Conservation (phyloP, 2,329 filamentous ascomycete genomes). For the Triangularia setosa region DNA sequence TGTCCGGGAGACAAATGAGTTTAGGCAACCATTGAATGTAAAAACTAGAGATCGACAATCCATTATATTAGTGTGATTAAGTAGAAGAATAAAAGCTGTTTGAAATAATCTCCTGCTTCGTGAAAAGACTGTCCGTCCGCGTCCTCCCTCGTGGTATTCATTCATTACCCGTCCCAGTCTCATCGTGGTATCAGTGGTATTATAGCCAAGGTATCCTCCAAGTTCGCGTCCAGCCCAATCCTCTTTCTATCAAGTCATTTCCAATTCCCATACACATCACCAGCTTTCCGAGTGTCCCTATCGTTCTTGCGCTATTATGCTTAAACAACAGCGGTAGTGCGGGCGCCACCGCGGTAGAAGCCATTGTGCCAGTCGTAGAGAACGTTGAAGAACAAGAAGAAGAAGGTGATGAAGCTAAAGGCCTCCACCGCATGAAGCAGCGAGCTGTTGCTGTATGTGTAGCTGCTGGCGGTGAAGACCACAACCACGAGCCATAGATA, state of each 20-base stretch:
- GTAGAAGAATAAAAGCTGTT: neutral
- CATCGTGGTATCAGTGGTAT: constrained; percentile 1
- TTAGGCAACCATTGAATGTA: neutral
- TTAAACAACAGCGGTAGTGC: constrained; percentile 28
- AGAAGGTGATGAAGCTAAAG: constrained; percentile 36
- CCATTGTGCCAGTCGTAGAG: constrained; percentile 32
- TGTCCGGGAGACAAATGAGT: neutral
- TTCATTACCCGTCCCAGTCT: neutral
- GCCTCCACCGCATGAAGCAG: constrained; percentile 31
- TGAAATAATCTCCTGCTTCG: neutral
- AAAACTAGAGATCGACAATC: neutral
- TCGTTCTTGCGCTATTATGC: neutral
- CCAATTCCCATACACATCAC: neutral
- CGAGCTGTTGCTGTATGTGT: constrained; percentile 24
- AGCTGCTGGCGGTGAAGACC: constrained; percentile 31
- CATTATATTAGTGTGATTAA: neutral
- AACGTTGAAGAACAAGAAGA: constrained; percentile 34
- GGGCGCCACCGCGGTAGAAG: constrained; percentile 24
- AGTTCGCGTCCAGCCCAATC: neutral
- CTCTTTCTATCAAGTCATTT: neutral
- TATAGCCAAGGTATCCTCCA: neutral
- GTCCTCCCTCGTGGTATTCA: neutral
- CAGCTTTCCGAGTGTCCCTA: neutral
- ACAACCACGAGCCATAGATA: constrained; percentile 35
- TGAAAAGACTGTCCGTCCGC: neutral